Conservation (phyloP, 495 filamentous ascomycete genomes). For the Trichoderma reesei region DNA sequence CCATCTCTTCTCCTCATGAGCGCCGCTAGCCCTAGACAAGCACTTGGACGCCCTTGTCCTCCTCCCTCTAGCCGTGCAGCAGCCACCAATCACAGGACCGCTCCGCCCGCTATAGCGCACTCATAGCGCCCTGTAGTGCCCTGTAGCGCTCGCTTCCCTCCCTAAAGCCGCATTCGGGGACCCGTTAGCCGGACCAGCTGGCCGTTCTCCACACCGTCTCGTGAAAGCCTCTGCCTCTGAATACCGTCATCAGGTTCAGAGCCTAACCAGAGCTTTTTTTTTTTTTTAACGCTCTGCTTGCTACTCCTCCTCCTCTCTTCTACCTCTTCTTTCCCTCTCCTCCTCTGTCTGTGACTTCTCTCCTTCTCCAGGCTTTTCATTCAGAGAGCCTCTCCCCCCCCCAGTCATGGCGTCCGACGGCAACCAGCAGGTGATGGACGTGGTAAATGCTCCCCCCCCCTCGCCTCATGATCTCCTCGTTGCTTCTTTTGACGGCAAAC, state of each 20-base stretch:
- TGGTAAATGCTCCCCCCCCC: constrained; percentile 32
- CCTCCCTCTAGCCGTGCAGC: not conserved
- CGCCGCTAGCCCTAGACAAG: not conserved
- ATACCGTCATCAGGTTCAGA: constrained; percentile 7
- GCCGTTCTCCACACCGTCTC: not conserved
- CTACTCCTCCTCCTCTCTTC: not conserved
- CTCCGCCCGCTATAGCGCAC: not conserved
- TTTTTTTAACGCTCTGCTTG: no score
- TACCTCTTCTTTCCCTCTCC: not conserved
- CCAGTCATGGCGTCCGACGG: constrained; percentile 47
- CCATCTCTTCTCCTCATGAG: not conserved
- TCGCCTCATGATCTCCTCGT: no score
- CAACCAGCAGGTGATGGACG: constrained; percentile 53
- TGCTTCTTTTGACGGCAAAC: no score
- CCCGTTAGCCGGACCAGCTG: not conserved
- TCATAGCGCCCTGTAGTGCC: not conserved
- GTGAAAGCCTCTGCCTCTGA: constrained; percentile 3
- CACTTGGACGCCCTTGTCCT: not conserved
- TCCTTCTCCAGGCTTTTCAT: not conserved
- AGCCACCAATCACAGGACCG: not conserved
- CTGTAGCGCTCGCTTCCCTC: not conserved
- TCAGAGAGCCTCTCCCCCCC: not conserved
- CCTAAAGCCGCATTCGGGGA: not conserved
- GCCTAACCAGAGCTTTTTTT: not conserved
- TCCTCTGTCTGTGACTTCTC: no score